Percentiles rank a stretch among this genome's conserved stretches.
These are phyloP conservation scores for Fragaria vesca DNA, from an alignment of 306 rosid genomes.

Conservation along the genomic window DNA sequence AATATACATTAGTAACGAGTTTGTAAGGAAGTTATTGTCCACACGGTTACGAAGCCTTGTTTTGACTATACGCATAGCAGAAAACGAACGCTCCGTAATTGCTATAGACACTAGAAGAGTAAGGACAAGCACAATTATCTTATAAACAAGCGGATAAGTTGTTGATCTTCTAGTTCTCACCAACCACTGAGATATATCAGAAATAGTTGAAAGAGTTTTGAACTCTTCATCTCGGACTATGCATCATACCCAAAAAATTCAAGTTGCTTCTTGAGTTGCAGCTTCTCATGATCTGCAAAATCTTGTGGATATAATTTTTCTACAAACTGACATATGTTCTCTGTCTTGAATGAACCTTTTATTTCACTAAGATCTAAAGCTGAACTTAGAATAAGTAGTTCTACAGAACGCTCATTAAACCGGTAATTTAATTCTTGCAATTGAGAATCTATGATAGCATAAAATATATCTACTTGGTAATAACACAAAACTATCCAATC, in stretches of 20 bases:
- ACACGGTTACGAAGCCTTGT: background rate
- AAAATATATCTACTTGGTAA: no score
- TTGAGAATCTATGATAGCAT: no score
- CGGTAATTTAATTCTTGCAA: no score
- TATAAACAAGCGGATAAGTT: background rate
- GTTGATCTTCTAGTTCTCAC: background rate
- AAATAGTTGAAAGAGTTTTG: background rate
- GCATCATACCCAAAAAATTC: background rate
- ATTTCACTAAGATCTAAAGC: no score
- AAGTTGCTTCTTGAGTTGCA: background rate
- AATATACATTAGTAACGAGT: background rate
- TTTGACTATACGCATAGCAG: background rate
- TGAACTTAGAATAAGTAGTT: background rate
- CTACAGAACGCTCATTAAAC: no score
- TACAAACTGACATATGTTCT: background rate
- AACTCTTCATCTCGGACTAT: background rate
- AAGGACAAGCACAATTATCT: background rate
- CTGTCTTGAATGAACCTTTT: no score
- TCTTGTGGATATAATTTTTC: background rate
- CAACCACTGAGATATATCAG: background rate
- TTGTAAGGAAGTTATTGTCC: background rate
- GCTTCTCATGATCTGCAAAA: background rate
- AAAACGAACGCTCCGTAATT: background rate
- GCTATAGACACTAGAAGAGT: background rate
- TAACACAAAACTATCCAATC: no score